These are phyloP conservation scores for Rosa chinensis DNA, from an alignment of 306 rosid species.

Conservation along the genomic window DNA sequence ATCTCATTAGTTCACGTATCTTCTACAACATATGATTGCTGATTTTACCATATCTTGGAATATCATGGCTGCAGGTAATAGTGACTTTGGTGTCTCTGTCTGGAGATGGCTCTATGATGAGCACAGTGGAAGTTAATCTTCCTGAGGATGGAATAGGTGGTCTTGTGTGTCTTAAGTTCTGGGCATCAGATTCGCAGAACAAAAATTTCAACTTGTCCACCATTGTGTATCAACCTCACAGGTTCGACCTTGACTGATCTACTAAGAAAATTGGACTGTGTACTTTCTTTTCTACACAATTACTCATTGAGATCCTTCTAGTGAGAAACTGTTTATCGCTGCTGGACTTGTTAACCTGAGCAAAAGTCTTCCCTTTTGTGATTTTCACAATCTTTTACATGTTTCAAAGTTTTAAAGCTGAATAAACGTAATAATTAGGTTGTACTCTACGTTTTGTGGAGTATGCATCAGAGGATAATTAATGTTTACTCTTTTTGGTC, in stretches of 20 bases:
- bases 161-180: slow-evolving; percentile 81
- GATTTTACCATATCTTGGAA: slow-evolving; percentile 22
- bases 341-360: not conserved
- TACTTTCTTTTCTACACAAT: not conserved
- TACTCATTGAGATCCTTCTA: not conserved
- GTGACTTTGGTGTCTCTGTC: slow-evolving; percentile 73
- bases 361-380: not conserved
- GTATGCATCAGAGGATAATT: slow-evolving; percentile 9
- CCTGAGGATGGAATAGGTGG: slow-evolving; percentile 91
- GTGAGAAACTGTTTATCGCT: not conserved
- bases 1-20: not conserved
- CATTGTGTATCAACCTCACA: slow-evolving; percentile 89
- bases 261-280: not conserved
- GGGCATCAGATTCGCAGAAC: slow-evolving; percentile 66
- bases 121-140: slow-evolving; percentile 77
- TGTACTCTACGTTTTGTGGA: slow-evolving; percentile 12
- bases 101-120: slow-evolving; percentile 79
- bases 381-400: not conserved
- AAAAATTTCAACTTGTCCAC: slow-evolving; percentile 70
- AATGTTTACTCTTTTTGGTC: slow-evolving; percentile 1
- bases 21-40: not conserved
- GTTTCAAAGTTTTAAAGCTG: slow-evolving; percentile 20
- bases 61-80: slow-evolving; percentile 49
- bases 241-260: slow-evolving; percentile 38
- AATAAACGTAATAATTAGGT: slow-evolving; percentile 2